Evolutionary conservation across 2,329 filamentous ascomycete genomes (phyloP).

Genomic region (Epicoccum nigrum): DNA sequence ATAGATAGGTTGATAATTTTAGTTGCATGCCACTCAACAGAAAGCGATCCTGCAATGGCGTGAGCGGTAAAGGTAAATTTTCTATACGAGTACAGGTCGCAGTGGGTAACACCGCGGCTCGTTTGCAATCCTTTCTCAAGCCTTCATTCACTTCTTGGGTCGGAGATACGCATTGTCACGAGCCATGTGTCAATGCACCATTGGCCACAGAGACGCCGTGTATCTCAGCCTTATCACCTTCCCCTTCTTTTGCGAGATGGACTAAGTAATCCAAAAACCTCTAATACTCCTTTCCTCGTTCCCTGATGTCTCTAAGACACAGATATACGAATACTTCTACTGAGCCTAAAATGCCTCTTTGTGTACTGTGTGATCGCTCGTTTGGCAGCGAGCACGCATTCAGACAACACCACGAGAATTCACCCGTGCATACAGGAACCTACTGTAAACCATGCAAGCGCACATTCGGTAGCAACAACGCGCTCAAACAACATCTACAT

Average conservation of each 20-base stretch:
- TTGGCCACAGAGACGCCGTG: constrained; percentile 1
- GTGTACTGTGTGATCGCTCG: neutral
- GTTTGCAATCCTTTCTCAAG: neutral
- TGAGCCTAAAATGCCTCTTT: neutral
- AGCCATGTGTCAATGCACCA: constrained; percentile 3
- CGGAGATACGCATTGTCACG: neutral
- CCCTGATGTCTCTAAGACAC: neutral
- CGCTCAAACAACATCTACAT: constrained; percentile 1
- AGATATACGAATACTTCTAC: neutral
- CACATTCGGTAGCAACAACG: neutral
- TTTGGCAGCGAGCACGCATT: constrained; percentile 4
- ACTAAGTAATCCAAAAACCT: neutral
- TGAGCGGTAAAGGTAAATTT: neutral
- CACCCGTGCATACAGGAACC: neutral
- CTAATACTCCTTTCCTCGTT: neutral
- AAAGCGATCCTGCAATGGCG: neutral
- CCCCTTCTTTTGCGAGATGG: neutral
- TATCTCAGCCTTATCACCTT: constrained; percentile 3
- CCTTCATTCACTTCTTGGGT: neutral
- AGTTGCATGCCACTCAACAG: neutral
- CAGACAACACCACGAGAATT: neutral
- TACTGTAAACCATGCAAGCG: neutral
- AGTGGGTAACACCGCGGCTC: constrained; percentile 1
- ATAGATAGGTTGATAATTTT: neutral
- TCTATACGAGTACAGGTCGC: neutral